A percentile compares a stretch with the other conserved stretches of the same genome.
These are phyloP conservation scores for Cadophora sp. DNA, from an alignment of 2,329 filamentous ascomycete genomes.

Conservation along the genomic window DNA sequence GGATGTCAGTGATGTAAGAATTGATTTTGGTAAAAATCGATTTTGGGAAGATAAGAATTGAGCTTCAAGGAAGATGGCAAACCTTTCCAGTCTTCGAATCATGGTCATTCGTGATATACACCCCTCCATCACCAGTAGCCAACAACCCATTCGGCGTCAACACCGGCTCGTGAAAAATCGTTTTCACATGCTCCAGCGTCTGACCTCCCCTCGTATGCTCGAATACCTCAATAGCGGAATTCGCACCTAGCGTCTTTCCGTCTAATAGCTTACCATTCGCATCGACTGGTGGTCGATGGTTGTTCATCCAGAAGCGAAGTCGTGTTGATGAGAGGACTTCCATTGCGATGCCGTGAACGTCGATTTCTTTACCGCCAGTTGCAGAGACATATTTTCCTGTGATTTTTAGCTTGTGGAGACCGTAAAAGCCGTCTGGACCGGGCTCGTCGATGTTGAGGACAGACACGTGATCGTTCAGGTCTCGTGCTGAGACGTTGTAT, in stretches of 20 bases:
- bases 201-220: slow-evolving; percentile 34
- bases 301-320: slow-evolving; percentile 44
- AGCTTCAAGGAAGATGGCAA: background rate
- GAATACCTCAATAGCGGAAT: slow-evolving; percentile 46
- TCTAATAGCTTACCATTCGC: slow-evolving; percentile 38
- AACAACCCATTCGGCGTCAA: slow-evolving; percentile 44
- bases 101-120: slow-evolving; percentile 46
- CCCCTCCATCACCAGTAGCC: slow-evolving; percentile 39
- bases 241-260: slow-evolving; percentile 39
- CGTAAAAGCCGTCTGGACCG: slow-evolving; percentile 26
- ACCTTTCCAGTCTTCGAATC: slow-evolving; percentile 31
- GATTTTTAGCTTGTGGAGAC: slow-evolving; percentile 23
- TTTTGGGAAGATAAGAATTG: background rate
- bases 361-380: slow-evolving; percentile 31
- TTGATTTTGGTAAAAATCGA: background rate
- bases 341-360: slow-evolving; percentile 43
- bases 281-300: slow-evolving; percentile 41
- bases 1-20: background rate
- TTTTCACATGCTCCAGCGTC: slow-evolving; percentile 41
- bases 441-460: slow-evolving; percentile 33
- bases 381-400: slow-evolving; percentile 21
- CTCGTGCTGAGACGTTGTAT: slow-evolving; percentile 27
- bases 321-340: slow-evolving; percentile 29
- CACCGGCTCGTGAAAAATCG: slow-evolving; percentile 39
- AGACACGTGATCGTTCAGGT: slow-evolving; percentile 28